Percentiles rank a stretch among this genome's conserved stretches.
Evolutionary conservation across 208 protist species (phyloP).

Genomic region (Acanthamoeba royreba): DNA sequence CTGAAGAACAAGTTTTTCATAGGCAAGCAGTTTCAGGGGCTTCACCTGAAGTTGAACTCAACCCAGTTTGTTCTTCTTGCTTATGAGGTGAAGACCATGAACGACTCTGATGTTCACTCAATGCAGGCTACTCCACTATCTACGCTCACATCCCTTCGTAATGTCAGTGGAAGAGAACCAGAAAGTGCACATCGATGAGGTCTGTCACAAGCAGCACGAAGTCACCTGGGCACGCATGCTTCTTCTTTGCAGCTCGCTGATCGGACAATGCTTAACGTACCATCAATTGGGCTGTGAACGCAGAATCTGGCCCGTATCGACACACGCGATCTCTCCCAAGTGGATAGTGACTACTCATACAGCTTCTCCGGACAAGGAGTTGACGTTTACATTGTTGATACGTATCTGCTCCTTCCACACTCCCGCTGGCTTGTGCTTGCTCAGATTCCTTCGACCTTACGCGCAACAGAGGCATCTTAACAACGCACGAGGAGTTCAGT

Average conservation of each 20-base stretch:
- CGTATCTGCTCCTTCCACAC: not conserved
- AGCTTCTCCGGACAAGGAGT: not conserved
- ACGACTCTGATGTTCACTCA: no score
- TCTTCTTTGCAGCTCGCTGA: no score
- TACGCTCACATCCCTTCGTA: not conserved
- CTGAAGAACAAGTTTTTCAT: no score
- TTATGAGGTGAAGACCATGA: no score
- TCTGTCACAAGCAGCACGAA: not conserved
- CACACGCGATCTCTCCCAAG: not conserved
- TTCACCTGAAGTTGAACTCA: no score
- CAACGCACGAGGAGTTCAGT: not conserved
- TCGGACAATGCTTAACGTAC: no score
- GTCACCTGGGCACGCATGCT: not conserved
- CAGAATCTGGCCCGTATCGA: not conserved
- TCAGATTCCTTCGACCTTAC: not conserved
- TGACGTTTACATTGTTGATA: slow-evolving; percentile 30
- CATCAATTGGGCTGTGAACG: no score
- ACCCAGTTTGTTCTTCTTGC: no score
- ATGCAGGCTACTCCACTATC: no score
- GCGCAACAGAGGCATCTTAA: not conserved
- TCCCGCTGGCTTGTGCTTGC: not conserved
- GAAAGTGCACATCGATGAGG: not conserved
- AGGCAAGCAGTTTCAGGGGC: no score
- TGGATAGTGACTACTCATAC: not conserved
- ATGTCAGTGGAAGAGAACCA: not conserved